A percentile compares a stretch with the other conserved stretches of the same genome.
Evolutionary conservation across 2,329 filamentous ascomycete species (phyloP).

Genomic region (Fusarium sp.): DNA sequence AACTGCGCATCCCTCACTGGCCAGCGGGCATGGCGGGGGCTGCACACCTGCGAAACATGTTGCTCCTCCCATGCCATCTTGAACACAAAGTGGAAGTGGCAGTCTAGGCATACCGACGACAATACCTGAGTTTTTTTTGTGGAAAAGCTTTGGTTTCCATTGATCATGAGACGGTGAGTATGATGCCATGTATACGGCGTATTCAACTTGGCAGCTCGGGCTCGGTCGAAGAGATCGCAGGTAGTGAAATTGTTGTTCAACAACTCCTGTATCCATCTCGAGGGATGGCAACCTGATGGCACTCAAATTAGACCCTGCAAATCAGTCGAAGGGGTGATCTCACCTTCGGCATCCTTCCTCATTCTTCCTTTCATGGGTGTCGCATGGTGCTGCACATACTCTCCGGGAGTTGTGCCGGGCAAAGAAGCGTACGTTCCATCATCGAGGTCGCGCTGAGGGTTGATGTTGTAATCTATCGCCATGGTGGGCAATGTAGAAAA

Average conservation of each 20-base stretch:
- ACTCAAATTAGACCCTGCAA: slow-evolving; percentile 18
- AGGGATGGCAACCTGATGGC: slow-evolving; percentile 50
- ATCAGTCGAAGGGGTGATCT: neutral
- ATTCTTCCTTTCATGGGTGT: slow-evolving; percentile 48
- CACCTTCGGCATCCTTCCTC: slow-evolving; percentile 43
- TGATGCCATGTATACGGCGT: slow-evolving; percentile 49
- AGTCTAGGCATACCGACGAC: slow-evolving; percentile 53
- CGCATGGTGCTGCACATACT: slow-evolving; percentile 45
- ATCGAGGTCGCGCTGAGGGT: slow-evolving; percentile 43
- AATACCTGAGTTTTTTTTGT: slow-evolving; percentile 42
- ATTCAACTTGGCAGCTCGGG: slow-evolving; percentile 44
- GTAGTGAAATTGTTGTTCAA: slow-evolving; percentile 50
- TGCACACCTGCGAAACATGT: slow-evolving; percentile 45
- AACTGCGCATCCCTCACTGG: slow-evolving; percentile 49
- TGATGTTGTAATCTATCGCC: slow-evolving; percentile 42
- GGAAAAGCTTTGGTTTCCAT: slow-evolving; percentile 52
- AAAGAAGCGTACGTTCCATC: slow-evolving; percentile 45
- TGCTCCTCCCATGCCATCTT: slow-evolving; percentile 48
- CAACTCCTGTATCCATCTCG: slow-evolving; percentile 55
- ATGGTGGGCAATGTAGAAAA: slow-evolving; percentile 29
- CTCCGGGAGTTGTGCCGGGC: slow-evolving; percentile 45
- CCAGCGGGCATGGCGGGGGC: slow-evolving; percentile 47
- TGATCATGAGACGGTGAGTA: slow-evolving; percentile 50
- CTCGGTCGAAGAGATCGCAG: slow-evolving; percentile 51
- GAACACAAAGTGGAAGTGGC: slow-evolving; percentile 56